phyloP scores from a whole-genome alignment of 805 yeast genomes.

The Spathaspora boniae region DNA sequence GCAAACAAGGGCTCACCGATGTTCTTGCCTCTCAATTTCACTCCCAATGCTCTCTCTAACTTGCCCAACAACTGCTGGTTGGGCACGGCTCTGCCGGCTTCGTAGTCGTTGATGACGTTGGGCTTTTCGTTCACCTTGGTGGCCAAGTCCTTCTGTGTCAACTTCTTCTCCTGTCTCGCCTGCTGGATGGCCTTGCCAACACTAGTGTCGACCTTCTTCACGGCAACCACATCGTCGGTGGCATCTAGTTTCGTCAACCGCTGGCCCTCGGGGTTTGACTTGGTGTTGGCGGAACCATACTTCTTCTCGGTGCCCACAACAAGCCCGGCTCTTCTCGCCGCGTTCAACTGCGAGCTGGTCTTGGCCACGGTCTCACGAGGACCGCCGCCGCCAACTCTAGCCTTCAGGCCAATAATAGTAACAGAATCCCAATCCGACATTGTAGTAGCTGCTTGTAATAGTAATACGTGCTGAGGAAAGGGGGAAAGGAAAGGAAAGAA shows the following conservation, averaged over 20 bases:
- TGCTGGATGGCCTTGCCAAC: constrained; percentile 87
- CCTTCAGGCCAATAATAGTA: constrained; percentile 85
- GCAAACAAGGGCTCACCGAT: constrained; percentile 83
- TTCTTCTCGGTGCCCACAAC: constrained; percentile 92
- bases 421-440: constrained; percentile 88
- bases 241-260: constrained; percentile 90
- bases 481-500: background rate
- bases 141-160: constrained; percentile 96
- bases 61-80: constrained; percentile 92
- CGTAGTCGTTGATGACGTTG: constrained; percentile 91
- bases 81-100: constrained; percentile 94
- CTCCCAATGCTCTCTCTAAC: constrained; percentile 90
- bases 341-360: constrained; percentile 74
- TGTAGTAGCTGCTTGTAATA: background rate
- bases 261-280: constrained; percentile 85
- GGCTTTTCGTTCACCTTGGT: constrained; percentile 95
- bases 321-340: constrained; percentile 89
- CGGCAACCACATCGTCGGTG: constrained; percentile 88
- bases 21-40: constrained; percentile 92
- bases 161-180: constrained; percentile 82
- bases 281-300: constrained; percentile 61
- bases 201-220: constrained; percentile 75
- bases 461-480: background rate
- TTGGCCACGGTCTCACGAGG: constrained; percentile 84
- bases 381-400: constrained; percentile 83